phyloP scores from a whole-genome alignment of 768 basidiomycete genomes.

The Tylopilus subfusipes region DNA sequence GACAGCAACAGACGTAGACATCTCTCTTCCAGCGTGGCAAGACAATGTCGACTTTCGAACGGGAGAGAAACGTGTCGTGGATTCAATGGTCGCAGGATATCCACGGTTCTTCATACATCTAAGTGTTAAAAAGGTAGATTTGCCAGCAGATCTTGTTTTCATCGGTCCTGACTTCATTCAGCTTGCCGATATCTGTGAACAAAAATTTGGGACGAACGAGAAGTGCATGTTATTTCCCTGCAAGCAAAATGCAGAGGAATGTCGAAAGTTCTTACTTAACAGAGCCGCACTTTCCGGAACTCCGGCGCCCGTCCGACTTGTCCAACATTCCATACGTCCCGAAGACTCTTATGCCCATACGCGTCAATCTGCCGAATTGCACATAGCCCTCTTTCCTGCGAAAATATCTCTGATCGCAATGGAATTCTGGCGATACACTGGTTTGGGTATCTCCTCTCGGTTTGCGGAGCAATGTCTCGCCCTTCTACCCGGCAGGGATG shows the following conservation, averaged over 20 bases:
- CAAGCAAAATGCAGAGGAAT: slow-evolving; percentile 65
- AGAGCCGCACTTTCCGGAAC: slow-evolving; percentile 42
- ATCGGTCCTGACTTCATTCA: neutral
- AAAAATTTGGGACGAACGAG: slow-evolving; percentile 36
- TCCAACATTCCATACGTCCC: slow-evolving; percentile 70
- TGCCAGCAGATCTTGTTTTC: neutral
- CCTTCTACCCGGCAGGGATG: slow-evolving; percentile 50
- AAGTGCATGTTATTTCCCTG: slow-evolving; percentile 78
- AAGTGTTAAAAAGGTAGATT: slow-evolving; percentile 74
- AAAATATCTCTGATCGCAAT: slow-evolving; percentile 65
- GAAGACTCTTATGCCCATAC: slow-evolving; percentile 40
- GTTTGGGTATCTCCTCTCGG: slow-evolving; percentile 85
- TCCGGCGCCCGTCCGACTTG: slow-evolving; percentile 49
- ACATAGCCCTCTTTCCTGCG: slow-evolving; percentile 76
- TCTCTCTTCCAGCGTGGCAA: no score
- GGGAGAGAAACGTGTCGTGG: no score
- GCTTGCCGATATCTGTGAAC: no score
- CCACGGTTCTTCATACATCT: slow-evolving; percentile 93
- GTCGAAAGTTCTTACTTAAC: slow-evolving; percentile 65
- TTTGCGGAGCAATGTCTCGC: slow-evolving; percentile 82
- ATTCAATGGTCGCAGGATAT: slow-evolving; percentile 69
- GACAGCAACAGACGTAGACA: no score
- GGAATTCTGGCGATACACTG: slow-evolving; percentile 96
- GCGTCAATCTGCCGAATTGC: slow-evolving; percentile 53
- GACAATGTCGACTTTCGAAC: no score